Conservation (phyloP, 2,329 filamentous ascomycete genomes). For the Penicillium psychrosexuale region DNA sequence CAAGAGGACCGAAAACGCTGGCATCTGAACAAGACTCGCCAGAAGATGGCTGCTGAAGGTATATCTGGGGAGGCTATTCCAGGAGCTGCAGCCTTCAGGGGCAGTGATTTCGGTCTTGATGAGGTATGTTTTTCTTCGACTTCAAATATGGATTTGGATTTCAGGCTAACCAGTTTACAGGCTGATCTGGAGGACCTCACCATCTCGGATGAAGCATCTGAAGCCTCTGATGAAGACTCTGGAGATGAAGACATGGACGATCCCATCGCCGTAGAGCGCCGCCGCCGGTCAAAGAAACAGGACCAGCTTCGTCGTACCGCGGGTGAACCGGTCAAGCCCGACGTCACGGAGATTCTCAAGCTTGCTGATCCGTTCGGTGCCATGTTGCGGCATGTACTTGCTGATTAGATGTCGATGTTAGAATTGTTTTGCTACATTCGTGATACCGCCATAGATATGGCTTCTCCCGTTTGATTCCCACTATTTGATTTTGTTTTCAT, state of each 20-base stretch:
- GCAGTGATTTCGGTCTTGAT: conserved; percentile 85
- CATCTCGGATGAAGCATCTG: conserved; percentile 69
- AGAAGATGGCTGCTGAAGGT: conserved; percentile 95
- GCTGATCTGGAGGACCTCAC: conserved; percentile 79
- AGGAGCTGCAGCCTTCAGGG: conserved; percentile 62
- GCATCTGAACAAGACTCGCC: conserved; percentile 95
- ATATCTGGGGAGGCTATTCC: conserved; percentile 50
- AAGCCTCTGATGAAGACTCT: conserved; percentile 64
- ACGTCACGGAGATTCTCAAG: conserved; percentile 74
- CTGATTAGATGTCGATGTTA: conserved; percentile 52
- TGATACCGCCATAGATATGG: conserved; percentile 7
- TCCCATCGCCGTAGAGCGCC: conserved; percentile 82
- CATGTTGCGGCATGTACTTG: conserved; percentile 79
- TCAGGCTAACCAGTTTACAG: conserved; percentile 33
- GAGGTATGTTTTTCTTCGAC: conserved; percentile 50
- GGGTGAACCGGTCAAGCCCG: conserved; percentile 79
- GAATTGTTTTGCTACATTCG: neutral
- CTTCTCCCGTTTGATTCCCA: neutral
- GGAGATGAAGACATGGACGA: conserved; percentile 71
- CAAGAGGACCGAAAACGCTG: conserved; percentile 95
- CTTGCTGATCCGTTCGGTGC: conserved; percentile 73
- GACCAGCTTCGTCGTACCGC: conserved; percentile 76
- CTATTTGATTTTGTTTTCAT: neutral
- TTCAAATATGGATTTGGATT: neutral
- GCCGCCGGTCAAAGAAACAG: conserved; percentile 70